Evolutionary conservation across 1,284 basidiomycete genomes (phyloP).

Genomic region (Trichosporon sp.): DNA sequence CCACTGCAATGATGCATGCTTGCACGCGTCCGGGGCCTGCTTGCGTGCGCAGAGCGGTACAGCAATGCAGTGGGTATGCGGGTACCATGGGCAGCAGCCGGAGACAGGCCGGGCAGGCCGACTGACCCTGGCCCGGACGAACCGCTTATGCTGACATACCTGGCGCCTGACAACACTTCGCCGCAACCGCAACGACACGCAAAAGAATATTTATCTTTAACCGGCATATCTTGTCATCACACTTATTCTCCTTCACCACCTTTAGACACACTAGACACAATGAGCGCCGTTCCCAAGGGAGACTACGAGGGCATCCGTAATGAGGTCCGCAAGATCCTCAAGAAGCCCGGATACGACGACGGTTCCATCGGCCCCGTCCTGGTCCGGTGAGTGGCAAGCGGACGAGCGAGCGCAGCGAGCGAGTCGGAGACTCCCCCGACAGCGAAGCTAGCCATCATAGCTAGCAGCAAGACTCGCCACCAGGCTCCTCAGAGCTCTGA

Average conservation of each 20-base stretch:
- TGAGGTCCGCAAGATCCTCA: constrained; percentile 53
- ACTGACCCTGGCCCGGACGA: neutral
- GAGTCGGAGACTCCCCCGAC: neutral
- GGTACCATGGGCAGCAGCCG: neutral
- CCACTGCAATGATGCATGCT: neutral
- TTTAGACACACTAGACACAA: neutral
- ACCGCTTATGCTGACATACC: neutral
- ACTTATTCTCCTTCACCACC: neutral
- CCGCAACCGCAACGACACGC: neutral
- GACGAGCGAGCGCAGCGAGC: neutral
- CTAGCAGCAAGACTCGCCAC: neutral
- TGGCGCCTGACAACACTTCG: neutral
- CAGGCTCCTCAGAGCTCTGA: neutral
- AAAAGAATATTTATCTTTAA: constrained; percentile 4
- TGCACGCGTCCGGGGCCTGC: neutral
- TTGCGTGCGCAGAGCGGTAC: neutral
- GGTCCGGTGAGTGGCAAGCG: constrained; percentile 42
- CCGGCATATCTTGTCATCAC: neutral
- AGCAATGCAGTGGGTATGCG: neutral
- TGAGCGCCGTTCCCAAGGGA: constrained; percentile 18
- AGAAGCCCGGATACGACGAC: constrained; percentile 57
- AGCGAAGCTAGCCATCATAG: too few species aligned
- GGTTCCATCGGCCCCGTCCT: constrained; percentile 55
- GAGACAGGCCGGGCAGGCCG: neutral
- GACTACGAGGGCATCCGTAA: constrained; percentile 41